Conservation (phyloP, 1,284 basidiomycete species). For the Boletus semigastroideus region DNA sequence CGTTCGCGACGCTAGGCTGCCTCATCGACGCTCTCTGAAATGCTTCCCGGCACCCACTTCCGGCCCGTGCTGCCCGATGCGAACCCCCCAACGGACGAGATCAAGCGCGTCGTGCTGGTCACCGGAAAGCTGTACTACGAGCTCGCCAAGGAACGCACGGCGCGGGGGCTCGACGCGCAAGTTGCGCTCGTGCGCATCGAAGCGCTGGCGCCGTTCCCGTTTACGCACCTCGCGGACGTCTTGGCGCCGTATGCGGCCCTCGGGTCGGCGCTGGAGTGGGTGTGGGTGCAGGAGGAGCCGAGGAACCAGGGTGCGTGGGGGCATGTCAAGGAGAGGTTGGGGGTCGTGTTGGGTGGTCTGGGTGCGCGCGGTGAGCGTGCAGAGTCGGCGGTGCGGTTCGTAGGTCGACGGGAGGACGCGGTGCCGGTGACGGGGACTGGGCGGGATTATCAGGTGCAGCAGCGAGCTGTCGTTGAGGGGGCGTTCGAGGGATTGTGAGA, state of each 20-base stretch:
- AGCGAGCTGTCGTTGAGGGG: constrained; percentile 54
- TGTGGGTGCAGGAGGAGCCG: constrained; percentile 87
- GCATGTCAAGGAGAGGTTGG: constrained; percentile 62
- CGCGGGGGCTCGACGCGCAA: constrained; percentile 44
- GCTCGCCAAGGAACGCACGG: constrained; percentile 65
- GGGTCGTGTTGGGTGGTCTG: constrained; percentile 47
- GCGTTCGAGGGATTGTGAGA: constrained; percentile 52
- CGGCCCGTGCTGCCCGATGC: constrained; percentile 68
- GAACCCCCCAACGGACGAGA: constrained; percentile 31
- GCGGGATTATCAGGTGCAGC: constrained; percentile 65
- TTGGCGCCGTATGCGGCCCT: constrained; percentile 48
- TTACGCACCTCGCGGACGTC: constrained; percentile 46
- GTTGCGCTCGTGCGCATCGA: constrained; percentile 78
- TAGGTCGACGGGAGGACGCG: constrained; percentile 69
- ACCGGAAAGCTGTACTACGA: constrained; percentile 89
- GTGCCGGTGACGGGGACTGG: constrained; percentile 80
- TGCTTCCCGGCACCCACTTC: constrained; percentile 67
- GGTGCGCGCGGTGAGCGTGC: constrained; percentile 26
- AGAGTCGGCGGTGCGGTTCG: constrained; percentile 46
- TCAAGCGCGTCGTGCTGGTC: constrained; percentile 59
- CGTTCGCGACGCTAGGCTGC: constrained; percentile 59
- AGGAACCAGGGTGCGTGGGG: constrained; percentile 81
- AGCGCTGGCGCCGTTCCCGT: constrained; percentile 87
- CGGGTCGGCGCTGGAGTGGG: constrained; percentile 36
- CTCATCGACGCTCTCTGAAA: constrained; percentile 64